Evolutionary conservation across 106 monocot genomes (phyloP), one percentile per base, ranked within the genome.

Genomic region (Allium cepa): DNA sequence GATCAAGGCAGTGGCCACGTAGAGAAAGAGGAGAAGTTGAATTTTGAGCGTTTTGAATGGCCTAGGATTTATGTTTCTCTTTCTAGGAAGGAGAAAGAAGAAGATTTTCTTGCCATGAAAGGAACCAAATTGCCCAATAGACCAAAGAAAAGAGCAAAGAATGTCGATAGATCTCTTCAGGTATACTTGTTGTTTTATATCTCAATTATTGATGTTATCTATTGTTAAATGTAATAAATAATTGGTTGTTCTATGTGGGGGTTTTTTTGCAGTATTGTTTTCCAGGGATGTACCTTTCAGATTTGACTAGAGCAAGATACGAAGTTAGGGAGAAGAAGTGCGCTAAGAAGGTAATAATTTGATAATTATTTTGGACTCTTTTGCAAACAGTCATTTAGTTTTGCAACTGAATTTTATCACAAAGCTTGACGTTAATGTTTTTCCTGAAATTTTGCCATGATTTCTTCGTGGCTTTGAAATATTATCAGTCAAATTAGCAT

Each of bases 281-380:
- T 60, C 92, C 92, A 11, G 92, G 92, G 78, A 80, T 85, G 82
- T 92, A 88, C 88, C 78, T 92, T 2, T 92, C 92, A 6, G 92
- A 92, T 70, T 65, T 92, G 76, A 85, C 92, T 1, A 80, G 78
- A 26, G 85, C 82, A 2, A 65, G 92, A 61, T 92, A 92, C 53
- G 88, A 92, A 76, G 92, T 92, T 17, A 75, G 87, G 78, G 92
- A 92, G 82, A 92, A 92, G 82, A 92, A 88, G 74, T 92, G 82
- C 53, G 64, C 53, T 55, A 83, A 74, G 71, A 92, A 88, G 82
- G 92, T 92, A 85, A 36, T n/a, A 17, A 55, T 66, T 36, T 36
- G 3, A 36, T 36, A 36, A 36, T 36, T 36, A 36, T 36, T 4
- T 36, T 4, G 36, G 36, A 4, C 36, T 36, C 5, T 36, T 36